Base-by-base conservation (phyloP, 257 asterid genomes). In the Echium plantagineum region DNA sequence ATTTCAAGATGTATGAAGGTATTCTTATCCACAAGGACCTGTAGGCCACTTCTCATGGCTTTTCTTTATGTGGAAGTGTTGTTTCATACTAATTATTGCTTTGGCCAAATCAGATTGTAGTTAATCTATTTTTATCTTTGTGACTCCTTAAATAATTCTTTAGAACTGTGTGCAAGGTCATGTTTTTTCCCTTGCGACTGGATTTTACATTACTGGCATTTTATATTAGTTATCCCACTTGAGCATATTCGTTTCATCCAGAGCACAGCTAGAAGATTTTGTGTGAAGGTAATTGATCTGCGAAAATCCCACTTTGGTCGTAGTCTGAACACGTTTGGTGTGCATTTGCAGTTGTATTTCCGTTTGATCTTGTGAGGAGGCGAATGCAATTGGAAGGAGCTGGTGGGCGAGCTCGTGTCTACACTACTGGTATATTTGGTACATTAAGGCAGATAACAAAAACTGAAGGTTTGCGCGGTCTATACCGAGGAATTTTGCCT, bases 321-420 rank as follows among this genome's bases (percentile, higher is more conserved):
- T 13, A 10, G 49, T 42, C 49, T 42, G 49, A 42, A 42, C 13
- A 42, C 13, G 49, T 42, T 42, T 42, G 49, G 46, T 30, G 24
- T 65, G 62, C 58, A 55, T 66, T 13, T 82, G 81, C 91, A 87
- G 94, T 79, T 26, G 85, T 83, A 62, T 87, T 80, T 72, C 94
- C 96, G 47, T 63, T 87, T 70, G 96, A 87, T 69, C 96, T 82
- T 22, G 94, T 87, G 77, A 82, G 94, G 77, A 74, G 94, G 55
- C 70, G 96, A 63, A 84, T 87, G 89, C 96, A 87, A 74, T 71
- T 87, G 81, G 94, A 87, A 80, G 94, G 94, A 69, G 96, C 89
- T 5, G 91, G 89, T 63, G 94, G 96, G 32, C 75, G 89, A 57
- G 82, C 85, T n/a, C 87, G 71, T 47, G 84, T 87, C 24, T 87